Evolutionary conservation across 352 stramenopile species (phyloP).

Genomic region (Phytophthora sojae): DNA sequence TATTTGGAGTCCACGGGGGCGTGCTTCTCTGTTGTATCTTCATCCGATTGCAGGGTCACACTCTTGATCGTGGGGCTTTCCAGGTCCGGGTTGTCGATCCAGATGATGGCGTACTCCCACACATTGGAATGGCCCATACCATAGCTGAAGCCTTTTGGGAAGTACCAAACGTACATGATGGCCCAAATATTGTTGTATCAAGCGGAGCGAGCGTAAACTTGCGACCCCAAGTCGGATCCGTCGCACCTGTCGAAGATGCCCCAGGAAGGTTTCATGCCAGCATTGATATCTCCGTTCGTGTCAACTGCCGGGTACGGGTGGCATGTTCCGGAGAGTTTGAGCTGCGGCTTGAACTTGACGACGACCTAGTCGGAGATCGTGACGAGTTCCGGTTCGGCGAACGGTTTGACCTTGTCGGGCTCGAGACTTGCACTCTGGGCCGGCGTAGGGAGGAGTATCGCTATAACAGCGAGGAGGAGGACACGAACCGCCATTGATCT

Average conservation of each 20-base stretch:
- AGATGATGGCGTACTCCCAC: slow-evolving; percentile 5
- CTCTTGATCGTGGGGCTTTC: neutral
- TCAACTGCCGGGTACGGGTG: slow-evolving; percentile 2
- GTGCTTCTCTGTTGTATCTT: neutral
- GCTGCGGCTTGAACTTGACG: neutral
- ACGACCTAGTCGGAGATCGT: slow-evolving; percentile 12
- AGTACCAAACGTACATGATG: neutral
- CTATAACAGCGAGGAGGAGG: neutral
- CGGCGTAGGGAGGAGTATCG: neutral
- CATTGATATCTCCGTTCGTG: neutral
- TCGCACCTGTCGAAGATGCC: no score
- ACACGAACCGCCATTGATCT: no score
- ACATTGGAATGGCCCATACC: neutral
- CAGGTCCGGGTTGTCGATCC: neutral
- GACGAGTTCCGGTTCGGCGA: neutral
- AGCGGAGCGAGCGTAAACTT: neutral
- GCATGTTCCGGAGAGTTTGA: neutral
- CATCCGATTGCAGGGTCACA: neutral
- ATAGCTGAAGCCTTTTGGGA: neutral
- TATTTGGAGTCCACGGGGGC: neutral
- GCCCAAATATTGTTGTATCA: neutral
- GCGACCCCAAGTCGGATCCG: neutral
- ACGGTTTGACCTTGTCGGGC: neutral
- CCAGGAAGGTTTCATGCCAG: neutral
- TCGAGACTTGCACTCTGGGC: neutral